Conservation (phyloP, 1,284 basidiomycete species). For the Sanghuangporus baumii region DNA sequence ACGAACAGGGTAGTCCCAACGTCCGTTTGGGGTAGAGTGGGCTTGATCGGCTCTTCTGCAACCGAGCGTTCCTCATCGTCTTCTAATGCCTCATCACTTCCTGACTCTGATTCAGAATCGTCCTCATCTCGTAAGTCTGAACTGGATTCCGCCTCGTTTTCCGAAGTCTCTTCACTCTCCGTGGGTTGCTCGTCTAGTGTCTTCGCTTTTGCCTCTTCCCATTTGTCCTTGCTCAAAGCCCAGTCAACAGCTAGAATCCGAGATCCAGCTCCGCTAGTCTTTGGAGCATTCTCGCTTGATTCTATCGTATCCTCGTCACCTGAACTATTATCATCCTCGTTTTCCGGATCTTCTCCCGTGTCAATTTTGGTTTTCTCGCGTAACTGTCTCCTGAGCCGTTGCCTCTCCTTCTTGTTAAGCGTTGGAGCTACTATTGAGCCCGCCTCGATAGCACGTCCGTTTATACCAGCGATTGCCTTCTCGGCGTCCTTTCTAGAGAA, state of each 20-base stretch:
- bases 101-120: constrained; percentile 23
- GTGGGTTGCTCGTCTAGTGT: constrained; percentile 27
- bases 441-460: constrained; percentile 72
- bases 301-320: constrained; percentile 32
- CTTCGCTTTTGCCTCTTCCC: constrained; percentile 73
- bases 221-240: constrained; percentile 92
- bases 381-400: constrained; percentile 20
- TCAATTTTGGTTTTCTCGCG: constrained; percentile 44
- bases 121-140: constrained; percentile 20
- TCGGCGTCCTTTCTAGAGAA: constrained; percentile 83
- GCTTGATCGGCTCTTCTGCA: constrained; percentile 55
- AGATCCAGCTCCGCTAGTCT: constrained; percentile 35
- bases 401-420: constrained; percentile 66
- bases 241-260: constrained; percentile 91
- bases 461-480: constrained; percentile 76
- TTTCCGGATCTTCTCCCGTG: constrained; percentile 29
- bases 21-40: constrained; percentile 73
- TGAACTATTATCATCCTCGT: constrained; percentile 31
- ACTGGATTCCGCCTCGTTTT: constrained; percentile 25
- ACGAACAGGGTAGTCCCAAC: constrained; percentile 91
- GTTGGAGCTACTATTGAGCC: constrained; percentile 62
- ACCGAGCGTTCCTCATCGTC: constrained; percentile 39
- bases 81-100: constrained; percentile 26
- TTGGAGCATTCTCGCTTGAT: constrained; percentile 33
- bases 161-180: constrained; percentile 33